Evolutionary conservation across 331 rosid genomes (phyloP), one percentile per base, ranked within the genome.

Genomic region (Quercus lobata): DNA sequence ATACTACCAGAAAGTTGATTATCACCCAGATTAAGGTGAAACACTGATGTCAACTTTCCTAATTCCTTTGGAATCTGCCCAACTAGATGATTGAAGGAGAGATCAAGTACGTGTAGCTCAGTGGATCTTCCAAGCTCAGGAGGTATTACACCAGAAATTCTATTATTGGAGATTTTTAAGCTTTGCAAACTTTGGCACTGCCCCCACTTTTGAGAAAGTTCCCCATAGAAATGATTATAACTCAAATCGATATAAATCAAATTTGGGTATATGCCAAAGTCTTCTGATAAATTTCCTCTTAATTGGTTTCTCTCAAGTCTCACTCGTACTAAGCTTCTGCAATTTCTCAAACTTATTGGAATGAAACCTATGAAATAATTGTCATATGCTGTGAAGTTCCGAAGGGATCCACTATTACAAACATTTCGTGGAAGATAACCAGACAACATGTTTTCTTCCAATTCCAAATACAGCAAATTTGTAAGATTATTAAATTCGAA

Each of bases 391-490:
- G 2, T 0, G 19, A 76, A 19, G 1, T 2, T 11, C 19, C 1
- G 2, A 8, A 77, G 16, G 5, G 3, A 34, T 0, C 81, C 69
- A 22, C 56, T 16, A 6, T 11, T 2, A 30, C 75, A 66, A 19
- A 77, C 34, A 1, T 77, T 52, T 21, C 21, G 70, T 2, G 81
- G 81, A 35, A 77, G 56, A 55, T 10, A 60, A 4, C 81, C 81
- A 3, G 18, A 2, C 68, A 77, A 69, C 22, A 35, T 25, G 69
- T 77, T 77, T 0, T 3, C 16, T 8, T 2, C 0, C 3, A 77
- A 27, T 6, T 7, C 32, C 19, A 77, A 32, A 6, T 0, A 8
- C 0, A 3, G 0, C 19, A 69, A 5, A 4, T 54, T 6, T 17
- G 69, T 77, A 21, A 76, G 73, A 46, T 53, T 77, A 5, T 55